Conservation (phyloP, 129 eudicot genomes). For the Lactuca saligna region DNA sequence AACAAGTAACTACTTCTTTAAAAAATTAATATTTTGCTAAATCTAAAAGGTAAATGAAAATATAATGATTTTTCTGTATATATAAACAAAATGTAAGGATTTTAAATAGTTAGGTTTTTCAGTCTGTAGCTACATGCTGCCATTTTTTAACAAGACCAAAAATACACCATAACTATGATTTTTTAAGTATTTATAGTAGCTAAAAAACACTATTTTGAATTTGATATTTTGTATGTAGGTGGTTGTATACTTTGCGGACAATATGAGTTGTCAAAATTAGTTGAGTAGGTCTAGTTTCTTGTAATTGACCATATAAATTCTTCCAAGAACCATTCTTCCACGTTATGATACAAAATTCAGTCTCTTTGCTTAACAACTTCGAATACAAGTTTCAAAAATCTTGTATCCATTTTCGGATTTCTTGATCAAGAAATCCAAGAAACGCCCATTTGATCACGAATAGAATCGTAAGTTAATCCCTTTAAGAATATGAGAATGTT, state of each 20-base stretch:
- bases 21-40: too few species aligned
- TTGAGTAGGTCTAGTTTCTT: slow-evolving; percentile 35
- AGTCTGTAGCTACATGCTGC: too few species aligned
- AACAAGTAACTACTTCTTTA: too few species aligned
- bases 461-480: slow-evolving; percentile 4
- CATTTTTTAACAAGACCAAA: slow-evolving; percentile 7
- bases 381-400: slow-evolving; percentile 1
- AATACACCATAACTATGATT: slow-evolving; percentile 12
- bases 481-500: neutral
- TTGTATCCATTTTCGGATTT: slow-evolving; percentile 14
- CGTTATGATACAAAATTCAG: slow-evolving; percentile 1
- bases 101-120: too few species aligned
- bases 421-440: slow-evolving; percentile 20
- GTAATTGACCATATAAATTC: slow-evolving; percentile 28
- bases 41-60: too few species aligned
- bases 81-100: too few species aligned
- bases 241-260: slow-evolving; percentile 35
- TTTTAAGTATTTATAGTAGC: slow-evolving; percentile 16
- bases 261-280: slow-evolving; percentile 36
- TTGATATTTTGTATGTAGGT: slow-evolving; percentile 33
- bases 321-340: slow-evolving; percentile 22
- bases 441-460: neutral
- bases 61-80: too few species aligned
- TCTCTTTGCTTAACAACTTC: slow-evolving; percentile 6
- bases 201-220: slow-evolving; percentile 29